A percentile compares a stretch with the other conserved stretches of the same genome.
phyloP scores from a whole-genome alignment of 73 alveolate species.

The Effrenium voratum region DNA sequence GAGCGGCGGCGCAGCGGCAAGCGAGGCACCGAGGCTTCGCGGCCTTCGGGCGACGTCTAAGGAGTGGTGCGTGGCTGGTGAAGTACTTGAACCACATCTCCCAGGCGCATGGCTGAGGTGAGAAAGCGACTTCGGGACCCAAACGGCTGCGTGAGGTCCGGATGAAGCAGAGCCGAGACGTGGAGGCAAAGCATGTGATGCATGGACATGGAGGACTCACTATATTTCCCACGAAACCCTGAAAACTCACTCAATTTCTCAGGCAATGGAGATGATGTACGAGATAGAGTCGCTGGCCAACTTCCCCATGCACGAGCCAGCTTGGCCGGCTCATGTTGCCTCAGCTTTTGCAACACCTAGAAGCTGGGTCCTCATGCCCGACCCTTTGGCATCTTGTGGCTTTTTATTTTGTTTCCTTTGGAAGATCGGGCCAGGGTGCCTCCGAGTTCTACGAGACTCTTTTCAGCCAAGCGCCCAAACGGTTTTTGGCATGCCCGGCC shows the following conservation, averaged over 20 bases:
- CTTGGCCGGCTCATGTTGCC: neutral
- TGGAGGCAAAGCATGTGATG: constrained; percentile 42
- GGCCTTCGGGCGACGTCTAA: no score
- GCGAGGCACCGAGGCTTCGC: no score
- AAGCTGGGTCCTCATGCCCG: neutral
- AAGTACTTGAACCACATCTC: constrained; percentile 89
- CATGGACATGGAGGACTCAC: neutral
- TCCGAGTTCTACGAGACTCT: constrained; percentile 91
- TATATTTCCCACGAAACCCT: neutral
- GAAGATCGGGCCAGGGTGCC: constrained; percentile 35
- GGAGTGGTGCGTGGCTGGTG: constrained; percentile 92
- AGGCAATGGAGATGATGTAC: constrained; percentile 93
- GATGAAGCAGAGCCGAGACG: constrained; percentile 85
- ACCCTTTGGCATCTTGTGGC: neutral
- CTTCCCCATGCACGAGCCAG: constrained; percentile 82
- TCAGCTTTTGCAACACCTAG: neutral
- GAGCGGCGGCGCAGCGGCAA: neutral
- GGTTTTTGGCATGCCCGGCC: neutral
- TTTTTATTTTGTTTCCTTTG: neutral
- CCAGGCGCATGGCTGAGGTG: neutral
- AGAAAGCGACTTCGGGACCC: neutral
- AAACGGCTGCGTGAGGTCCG: constrained; percentile 9
- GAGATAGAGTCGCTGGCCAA: constrained; percentile 88
- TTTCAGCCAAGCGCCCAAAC: neutral
- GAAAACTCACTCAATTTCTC: neutral